A percentile compares a stretch with the other conserved stretches of the same genome.
Conservation (phyloP, 1,284 basidiomycete genomes). For the Inonotus obliquus region DNA sequence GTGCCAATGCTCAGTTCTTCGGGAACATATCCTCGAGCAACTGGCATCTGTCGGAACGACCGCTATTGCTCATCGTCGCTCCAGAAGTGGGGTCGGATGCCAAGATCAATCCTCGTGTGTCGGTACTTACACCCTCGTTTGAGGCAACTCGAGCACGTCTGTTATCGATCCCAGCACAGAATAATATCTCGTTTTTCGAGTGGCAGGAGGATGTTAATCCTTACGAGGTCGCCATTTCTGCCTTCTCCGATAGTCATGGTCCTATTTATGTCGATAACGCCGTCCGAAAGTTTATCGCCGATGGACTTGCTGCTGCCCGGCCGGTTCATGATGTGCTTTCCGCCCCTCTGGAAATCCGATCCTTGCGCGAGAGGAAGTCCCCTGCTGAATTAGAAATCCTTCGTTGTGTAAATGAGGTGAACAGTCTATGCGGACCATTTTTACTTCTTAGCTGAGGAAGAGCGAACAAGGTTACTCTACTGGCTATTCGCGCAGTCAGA, state of each 20-base stretch:
- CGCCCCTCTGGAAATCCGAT: constrained; percentile 51
- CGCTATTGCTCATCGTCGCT: constrained; percentile 65
- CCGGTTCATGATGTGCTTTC: constrained; percentile 33
- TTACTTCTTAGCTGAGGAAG: background rate
- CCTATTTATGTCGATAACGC: constrained; percentile 54
- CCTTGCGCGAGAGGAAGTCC: constrained; percentile 72
- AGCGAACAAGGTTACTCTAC: constrained; percentile 57
- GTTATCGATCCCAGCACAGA: constrained; percentile 46
- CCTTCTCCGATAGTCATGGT: constrained; percentile 24
- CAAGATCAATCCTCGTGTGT: constrained; percentile 37
- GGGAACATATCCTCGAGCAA: constrained; percentile 57
- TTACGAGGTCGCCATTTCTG: constrained; percentile 44
- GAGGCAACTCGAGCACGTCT: constrained; percentile 67
- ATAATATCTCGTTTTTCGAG: constrained; percentile 47
- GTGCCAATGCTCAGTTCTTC: constrained; percentile 67
- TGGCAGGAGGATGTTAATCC: constrained; percentile 78
- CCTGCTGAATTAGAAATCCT: constrained; percentile 65
- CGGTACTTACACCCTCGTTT: constrained; percentile 72
- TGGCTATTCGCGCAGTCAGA: constrained; percentile 67
- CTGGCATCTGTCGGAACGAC: constrained; percentile 76
- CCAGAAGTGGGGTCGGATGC: constrained; percentile 30
- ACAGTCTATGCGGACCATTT: constrained; percentile 17
- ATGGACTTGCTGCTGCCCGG: constrained; percentile 37
- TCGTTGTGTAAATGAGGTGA: constrained; percentile 76
- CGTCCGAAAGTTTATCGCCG: constrained; percentile 34